Conservation (phyloP, 2,329 filamentous ascomycete species). For the Pestalotiopsis fici region DNA sequence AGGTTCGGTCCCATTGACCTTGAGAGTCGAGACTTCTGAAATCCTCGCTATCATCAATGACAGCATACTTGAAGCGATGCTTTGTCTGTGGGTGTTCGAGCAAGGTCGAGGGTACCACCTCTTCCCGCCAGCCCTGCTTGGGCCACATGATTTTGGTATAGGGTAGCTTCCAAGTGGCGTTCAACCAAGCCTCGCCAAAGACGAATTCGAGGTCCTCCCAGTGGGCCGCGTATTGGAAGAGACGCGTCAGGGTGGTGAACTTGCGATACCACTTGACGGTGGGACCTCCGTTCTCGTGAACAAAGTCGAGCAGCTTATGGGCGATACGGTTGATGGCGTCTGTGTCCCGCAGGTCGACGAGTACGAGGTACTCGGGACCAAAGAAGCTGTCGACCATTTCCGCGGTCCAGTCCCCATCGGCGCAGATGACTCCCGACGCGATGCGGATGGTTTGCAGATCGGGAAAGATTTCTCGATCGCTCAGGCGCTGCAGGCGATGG, state of each 20-base stretch:
- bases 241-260: background rate
- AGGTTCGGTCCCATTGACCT: background rate
- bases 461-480: background rate
- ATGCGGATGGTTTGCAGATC: background rate
- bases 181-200: background rate
- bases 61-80: background rate
- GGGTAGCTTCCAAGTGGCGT: background rate
- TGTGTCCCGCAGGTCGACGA: background rate
- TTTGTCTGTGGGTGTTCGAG: background rate
- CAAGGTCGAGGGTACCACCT: background rate
- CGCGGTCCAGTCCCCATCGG: background rate
- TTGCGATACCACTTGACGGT: background rate
- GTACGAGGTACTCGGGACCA: background rate
- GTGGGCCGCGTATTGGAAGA: background rate
- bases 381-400: background rate
- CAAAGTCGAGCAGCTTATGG: background rate
- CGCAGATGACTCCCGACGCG: background rate
- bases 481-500: background rate
- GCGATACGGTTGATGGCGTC: background rate
- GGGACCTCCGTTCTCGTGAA: background rate
- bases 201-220: background rate
- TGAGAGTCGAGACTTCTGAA: background rate
- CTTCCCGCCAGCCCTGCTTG: background rate
- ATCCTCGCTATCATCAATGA: background rate
- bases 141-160: background rate